Conservation (phyloP, 169 alveolate genomes). For the Cytauxzoon felis region DNA sequence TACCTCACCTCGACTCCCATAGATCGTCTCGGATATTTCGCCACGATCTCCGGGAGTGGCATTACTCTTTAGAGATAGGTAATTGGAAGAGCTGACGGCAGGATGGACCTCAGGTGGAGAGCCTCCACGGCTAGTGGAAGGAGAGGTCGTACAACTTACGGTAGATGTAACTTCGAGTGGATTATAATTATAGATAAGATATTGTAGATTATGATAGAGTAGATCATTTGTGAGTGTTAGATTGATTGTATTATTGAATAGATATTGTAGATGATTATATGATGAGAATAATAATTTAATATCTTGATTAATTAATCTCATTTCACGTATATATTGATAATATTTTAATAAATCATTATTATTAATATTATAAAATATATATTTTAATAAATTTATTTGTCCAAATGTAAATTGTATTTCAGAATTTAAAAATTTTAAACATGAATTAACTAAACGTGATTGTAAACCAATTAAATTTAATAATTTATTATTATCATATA, state of each 20-base stretch:
- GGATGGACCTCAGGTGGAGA: too few relatives aligned
- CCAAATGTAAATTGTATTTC: constrained; percentile 38
- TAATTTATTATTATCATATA: constrained; percentile 25
- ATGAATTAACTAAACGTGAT: constrained; percentile 47
- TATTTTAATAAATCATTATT: constrained; percentile 18
- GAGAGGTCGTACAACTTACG: too few relatives aligned
- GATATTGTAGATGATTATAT: constrained; percentile 1
- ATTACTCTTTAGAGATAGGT: too few relatives aligned
- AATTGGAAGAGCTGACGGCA: too few relatives aligned
- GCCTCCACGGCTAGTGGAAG: too few relatives aligned
- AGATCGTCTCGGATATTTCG: too few relatives aligned
- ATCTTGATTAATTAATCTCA: constrained; percentile 50
- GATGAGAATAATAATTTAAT: constrained; percentile 35
- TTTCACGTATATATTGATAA: constrained; percentile 53
- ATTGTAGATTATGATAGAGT: too few relatives aligned
- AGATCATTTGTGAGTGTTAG: constrained; percentile 32
- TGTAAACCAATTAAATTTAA: constrained; percentile 59
- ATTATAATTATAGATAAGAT: too few relatives aligned
- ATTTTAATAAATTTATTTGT: constrained; percentile 28
- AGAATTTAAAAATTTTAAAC: constrained; percentile 59
- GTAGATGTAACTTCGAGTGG: too few relatives aligned
- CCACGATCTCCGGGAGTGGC: too few relatives aligned
- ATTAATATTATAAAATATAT: constrained; percentile 20
- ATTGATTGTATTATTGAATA: not conserved
- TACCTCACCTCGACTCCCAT: too few relatives aligned